Percentiles rank a stretch among this genome's conserved stretches.
These are phyloP conservation scores for Cerrena zonata DNA, from an alignment of 1,284 basidiomycete species.

Conservation along the genomic window DNA sequence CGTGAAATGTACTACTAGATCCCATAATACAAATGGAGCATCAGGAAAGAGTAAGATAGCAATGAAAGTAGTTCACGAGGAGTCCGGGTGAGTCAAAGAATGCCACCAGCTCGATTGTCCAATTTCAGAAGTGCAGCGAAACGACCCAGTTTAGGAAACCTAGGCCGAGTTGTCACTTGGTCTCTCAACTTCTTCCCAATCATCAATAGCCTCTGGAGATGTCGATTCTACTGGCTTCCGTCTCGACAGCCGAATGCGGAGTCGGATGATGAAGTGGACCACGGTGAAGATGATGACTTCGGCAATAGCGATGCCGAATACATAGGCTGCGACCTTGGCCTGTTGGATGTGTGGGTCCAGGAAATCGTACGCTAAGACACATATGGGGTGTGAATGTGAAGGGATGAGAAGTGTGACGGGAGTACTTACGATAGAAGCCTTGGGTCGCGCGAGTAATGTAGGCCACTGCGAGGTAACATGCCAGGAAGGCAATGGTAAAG, in stretches of 20 bases:
- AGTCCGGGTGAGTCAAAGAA: neutral
- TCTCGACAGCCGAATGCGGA: constrained; percentile 9
- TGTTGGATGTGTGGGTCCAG: constrained; percentile 35
- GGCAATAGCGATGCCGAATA: constrained; percentile 22
- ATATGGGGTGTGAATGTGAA: neutral
- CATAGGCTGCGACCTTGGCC: constrained; percentile 41
- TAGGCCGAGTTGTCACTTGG: neutral
- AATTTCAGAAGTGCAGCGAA: neutral
- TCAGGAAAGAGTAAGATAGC: neutral
- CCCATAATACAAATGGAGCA: neutral
- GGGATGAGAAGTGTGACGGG: neutral
- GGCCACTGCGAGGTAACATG: constrained; percentile 56
- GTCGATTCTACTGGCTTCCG: neutral
- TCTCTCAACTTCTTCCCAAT: constrained; percentile 6
- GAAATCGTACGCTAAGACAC: constrained; percentile 39
- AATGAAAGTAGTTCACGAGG: neutral
- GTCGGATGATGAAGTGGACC: constrained; percentile 15
- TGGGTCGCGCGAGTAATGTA: constrained; percentile 58
- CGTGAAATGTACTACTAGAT: neutral
- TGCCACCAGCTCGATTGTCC: neutral
- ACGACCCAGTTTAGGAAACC: neutral
- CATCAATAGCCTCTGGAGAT: constrained; percentile 6
- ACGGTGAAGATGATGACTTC: constrained; percentile 21
- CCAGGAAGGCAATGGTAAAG: constrained; percentile 45
- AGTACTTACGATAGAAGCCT: constrained; percentile 55